Base-by-base conservation (phyloP, 1,284 basidiomycete genomes). In the Irpex sp. region DNA sequence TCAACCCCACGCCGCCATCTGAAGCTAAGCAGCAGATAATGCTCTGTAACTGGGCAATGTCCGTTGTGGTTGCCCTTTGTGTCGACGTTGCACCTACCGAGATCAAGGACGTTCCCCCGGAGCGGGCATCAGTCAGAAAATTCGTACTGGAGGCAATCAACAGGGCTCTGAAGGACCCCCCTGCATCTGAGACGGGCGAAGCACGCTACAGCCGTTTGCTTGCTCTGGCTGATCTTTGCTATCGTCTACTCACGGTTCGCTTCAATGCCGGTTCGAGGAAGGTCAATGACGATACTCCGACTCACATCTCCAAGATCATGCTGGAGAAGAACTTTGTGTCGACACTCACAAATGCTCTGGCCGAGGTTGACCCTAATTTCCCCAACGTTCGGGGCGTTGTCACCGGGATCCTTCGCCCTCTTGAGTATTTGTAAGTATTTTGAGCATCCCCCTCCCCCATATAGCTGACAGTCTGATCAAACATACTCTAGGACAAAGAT, bases 261-360 rank as follows among this genome's bases (percentile, higher is more conserved):
- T 86, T 89, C 75, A 87, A 85, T 68, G 75, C 75, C 19, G 77
- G 76, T 8, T 76, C 81, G 36, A 85, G 87, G 58, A 90, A 91
- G 72, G 79, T 84, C 37, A 82, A 85, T 64, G 93, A 96, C 52
- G 96, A 97, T 59, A 82, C 86, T 9, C 90, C 92, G 2, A 91
- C 96, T 15, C 96, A 98, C 67, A 85, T 98, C 63, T 95, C 97
- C 51, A 99, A 98, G 79, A 85, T 96, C 66, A 99, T 99, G 97
- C 79, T 99, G 55, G 97, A 99, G 81, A 98, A 98, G 81, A 95
- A 94, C 73, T 97, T 93, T 71, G 97, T 98, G 19, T 85, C 91
- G 5, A 89, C 92, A 3, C 81, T 99, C 38, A 98, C 97, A 0
- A 91, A 83, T 59, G 92, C 95, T 9, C 82, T 98, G 7, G 90